Evolutionary conservation across 768 basidiomycete species (phyloP).

Genomic region (Tulasnella sp.): DNA sequence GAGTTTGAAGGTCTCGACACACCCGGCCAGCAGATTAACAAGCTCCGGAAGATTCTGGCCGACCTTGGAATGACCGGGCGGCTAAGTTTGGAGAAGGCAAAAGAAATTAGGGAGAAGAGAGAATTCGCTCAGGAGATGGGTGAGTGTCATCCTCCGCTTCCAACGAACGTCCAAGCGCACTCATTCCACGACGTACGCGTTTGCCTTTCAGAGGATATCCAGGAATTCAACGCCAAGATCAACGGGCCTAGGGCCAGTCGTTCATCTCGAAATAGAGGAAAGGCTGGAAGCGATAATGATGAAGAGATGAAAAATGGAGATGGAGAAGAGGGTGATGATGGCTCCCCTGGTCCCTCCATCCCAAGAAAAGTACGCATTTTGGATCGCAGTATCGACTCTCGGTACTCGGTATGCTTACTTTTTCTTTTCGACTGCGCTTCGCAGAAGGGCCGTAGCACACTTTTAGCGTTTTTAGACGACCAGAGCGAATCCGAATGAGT

Average conservation of each 20-base stretch:
- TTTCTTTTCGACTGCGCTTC: conserved; percentile 44
- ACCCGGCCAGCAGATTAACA: conserved; percentile 59
- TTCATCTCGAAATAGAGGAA: conserved; percentile 40
- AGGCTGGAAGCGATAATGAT: conserved; percentile 32
- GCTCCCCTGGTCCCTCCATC: conserved; percentile 38
- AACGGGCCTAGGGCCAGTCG: conserved; percentile 34
- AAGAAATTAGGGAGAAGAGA: conserved; percentile 61
- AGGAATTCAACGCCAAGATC: conserved; percentile 51
- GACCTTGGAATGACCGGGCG: conserved; percentile 79
- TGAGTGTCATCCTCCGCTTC: conserved; percentile 38
- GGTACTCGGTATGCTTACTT: background rate
- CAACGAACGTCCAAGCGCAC: background rate
- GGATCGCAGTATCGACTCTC: background rate
- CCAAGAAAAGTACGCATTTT: conserved; percentile 42
- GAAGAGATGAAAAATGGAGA: conserved; percentile 31
- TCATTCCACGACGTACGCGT: background rate
- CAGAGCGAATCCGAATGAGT: conserved; percentile 63
- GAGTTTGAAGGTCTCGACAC: conserved; percentile 59
- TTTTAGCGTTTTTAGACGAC: conserved; percentile 66
- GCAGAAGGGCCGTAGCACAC: conserved; percentile 44
- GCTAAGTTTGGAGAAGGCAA: conserved; percentile 76
- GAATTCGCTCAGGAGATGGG: conserved; percentile 77
- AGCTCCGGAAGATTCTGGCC: conserved; percentile 57
- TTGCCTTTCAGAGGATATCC: conserved; percentile 63
- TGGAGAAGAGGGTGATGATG: conserved; percentile 32